Percentiles rank a stretch among this genome's conserved stretches.
These are phyloP conservation scores for Nothopassalora personata DNA, from an alignment of 2,329 filamentous ascomycete genomes.

Conservation along the genomic window DNA sequence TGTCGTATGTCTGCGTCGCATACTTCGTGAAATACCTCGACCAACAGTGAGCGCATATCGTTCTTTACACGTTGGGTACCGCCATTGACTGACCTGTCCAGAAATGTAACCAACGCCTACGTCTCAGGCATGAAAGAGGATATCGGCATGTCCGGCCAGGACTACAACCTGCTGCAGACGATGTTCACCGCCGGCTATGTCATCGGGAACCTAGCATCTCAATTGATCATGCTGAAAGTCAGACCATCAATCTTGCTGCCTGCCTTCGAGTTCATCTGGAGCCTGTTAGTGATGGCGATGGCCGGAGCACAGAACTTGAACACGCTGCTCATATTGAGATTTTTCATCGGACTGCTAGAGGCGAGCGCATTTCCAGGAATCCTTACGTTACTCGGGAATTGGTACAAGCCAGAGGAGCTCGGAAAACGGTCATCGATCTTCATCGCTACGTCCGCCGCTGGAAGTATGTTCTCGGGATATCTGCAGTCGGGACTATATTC, in stretches of 20 bases:
- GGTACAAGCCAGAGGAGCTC: conserved; percentile 15
- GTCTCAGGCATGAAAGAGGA: conserved; percentile 52
- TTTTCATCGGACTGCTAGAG: conserved; percentile 7
- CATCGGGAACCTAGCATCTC: conserved; percentile 3
- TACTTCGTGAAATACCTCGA: conserved; percentile 8
- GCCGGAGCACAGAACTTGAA: background rate
- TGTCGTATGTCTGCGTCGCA: conserved; percentile 5
- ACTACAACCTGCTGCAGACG: conserved; percentile 7
- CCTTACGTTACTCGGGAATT: conserved; percentile 3
- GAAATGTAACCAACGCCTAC: conserved; percentile 36
- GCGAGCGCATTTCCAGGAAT: conserved; percentile 4
- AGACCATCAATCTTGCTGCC: conserved; percentile 4
- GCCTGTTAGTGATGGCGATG: conserved; percentile 3
- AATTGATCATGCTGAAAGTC: conserved; percentile 6
- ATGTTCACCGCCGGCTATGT: conserved; percentile 6
- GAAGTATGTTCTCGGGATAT: conserved; percentile 17
- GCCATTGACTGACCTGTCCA: background rate
- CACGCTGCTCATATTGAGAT: background rate
- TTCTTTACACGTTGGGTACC: too few species aligned
- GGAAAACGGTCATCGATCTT: conserved; percentile 15
- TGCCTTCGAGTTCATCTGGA: conserved; percentile 3
- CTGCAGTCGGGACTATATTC: conserved; percentile 17
- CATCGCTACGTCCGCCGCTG: conserved; percentile 12
- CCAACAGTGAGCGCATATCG: background rate
- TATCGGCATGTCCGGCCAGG: conserved; percentile 36